A percentile compares a stretch with the other conserved stretches of the same genome.
Conservation (phyloP, 2,329 filamentous ascomycete genomes). For the Pseudogymnoascus sp. region DNA sequence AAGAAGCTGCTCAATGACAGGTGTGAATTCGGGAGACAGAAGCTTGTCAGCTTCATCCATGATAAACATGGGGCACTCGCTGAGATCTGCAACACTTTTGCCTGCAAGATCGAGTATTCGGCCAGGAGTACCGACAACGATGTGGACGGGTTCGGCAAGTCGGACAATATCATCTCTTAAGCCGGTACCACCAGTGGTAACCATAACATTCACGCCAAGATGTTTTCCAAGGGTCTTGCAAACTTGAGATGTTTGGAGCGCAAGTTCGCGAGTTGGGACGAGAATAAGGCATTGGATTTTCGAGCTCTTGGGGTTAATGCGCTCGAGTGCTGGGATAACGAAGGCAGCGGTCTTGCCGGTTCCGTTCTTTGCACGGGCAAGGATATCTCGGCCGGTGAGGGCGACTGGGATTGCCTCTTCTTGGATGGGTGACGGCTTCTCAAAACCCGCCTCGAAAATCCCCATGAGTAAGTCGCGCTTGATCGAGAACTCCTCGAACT, state of each 20-base stretch:
- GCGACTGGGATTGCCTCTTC: slow-evolving; percentile 98
- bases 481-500: slow-evolving; percentile 95
- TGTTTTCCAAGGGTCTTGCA: slow-evolving; percentile 98
- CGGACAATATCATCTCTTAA: slow-evolving; percentile 95
- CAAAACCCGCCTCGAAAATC: slow-evolving; percentile 97
- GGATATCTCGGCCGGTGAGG: slow-evolving; percentile 86
- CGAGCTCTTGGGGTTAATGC: slow-evolving; percentile 91
- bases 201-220: slow-evolving; percentile 96
- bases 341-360: slow-evolving; percentile 98
- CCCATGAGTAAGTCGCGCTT: slow-evolving; percentile 97
- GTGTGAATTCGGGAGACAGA: slow-evolving; percentile 91
- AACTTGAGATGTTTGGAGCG: slow-evolving; percentile 96
- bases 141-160: slow-evolving; percentile 87
- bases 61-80: slow-evolving; percentile 94
- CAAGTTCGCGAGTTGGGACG: slow-evolving; percentile 92
- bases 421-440: slow-evolving; percentile 97
- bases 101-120: slow-evolving; percentile 93
- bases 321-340: slow-evolving; percentile 88
- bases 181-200: slow-evolving; percentile 92
- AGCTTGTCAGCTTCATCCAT: slow-evolving; percentile 99
- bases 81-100: slow-evolving; percentile 93
- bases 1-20: slow-evolving; percentile 91
- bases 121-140: slow-evolving; percentile 94
- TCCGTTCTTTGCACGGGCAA: slow-evolving; percentile 95
- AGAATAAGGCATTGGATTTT: slow-evolving; percentile 96